Evolutionary conservation across 805 yeast genomes (phyloP).

Genomic region (Wickerhamiella hasegawae): DNA sequence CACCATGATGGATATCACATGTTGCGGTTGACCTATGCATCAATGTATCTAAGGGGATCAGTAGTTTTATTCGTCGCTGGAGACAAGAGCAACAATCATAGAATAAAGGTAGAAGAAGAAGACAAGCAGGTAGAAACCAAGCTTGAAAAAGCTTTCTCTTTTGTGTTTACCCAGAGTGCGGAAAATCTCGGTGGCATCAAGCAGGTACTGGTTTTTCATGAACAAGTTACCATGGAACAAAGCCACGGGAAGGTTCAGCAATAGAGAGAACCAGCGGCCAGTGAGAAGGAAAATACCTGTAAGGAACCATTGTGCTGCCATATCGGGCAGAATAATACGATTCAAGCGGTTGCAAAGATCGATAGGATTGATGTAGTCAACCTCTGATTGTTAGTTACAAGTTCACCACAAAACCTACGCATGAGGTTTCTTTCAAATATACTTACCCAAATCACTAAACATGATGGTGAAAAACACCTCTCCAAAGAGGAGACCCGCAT

Average conservation of each 20-base stretch:
- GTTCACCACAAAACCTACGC: not conserved
- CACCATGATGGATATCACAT: too few species aligned
- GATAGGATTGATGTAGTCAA: constrained; percentile 87
- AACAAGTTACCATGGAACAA: constrained; percentile 72
- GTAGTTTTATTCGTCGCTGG: constrained; percentile 31
- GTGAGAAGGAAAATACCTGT: constrained; percentile 58
- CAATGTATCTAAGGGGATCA: not conserved
- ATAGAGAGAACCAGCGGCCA: constrained; percentile 84
- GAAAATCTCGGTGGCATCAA: constrained; percentile 96
- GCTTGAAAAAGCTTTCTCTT: constrained; percentile 75
- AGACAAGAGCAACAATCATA: constrained; percentile 85
- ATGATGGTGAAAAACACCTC: constrained; percentile 92
- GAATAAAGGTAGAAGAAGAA: constrained; percentile 91
- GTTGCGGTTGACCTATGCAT: too few species aligned
- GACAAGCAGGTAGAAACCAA: constrained; percentile 79
- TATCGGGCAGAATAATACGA: constrained; percentile 76
- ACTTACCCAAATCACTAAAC: constrained; percentile 70
- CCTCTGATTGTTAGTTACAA: constrained; percentile 11
- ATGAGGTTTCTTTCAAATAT: not conserved
- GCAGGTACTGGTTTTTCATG: constrained; percentile 60
- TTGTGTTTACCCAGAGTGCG: constrained; percentile 85
- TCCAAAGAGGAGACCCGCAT: constrained; percentile 74
- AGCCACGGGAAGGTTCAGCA: constrained; percentile 70
- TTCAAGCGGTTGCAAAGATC: constrained; percentile 89
- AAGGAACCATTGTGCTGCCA: constrained; percentile 51